A percentile compares a stretch with the other conserved stretches of the same genome.
Evolutionary conservation across 2,329 filamentous ascomycete genomes (phyloP).

Genomic region (Phialocephala sp.): DNA sequence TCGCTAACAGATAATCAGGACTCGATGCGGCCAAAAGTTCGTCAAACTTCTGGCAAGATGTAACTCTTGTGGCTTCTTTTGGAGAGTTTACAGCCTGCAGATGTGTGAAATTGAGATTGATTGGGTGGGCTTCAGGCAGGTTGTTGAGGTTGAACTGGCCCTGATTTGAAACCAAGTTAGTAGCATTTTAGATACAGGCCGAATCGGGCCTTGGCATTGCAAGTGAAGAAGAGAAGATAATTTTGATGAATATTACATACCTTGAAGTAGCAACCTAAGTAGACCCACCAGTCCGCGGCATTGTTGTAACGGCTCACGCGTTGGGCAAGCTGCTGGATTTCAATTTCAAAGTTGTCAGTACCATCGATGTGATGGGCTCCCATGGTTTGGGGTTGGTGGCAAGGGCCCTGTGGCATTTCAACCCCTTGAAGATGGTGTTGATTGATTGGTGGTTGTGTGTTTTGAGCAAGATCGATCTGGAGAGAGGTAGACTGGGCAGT

Average conservation of each 20-base stretch:
- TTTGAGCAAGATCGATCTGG: too few relatives aligned
- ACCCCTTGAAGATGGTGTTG: too few relatives aligned
- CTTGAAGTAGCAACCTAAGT: background rate
- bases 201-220: background rate
- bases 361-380: too few relatives aligned
- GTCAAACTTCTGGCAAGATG: background rate
- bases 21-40: background rate
- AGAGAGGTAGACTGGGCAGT: too few relatives aligned
- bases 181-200: background rate
- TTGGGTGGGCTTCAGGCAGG: background rate
- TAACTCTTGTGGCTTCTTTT: background rate
- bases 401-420: too few relatives aligned
- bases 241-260: background rate
- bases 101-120: background rate
- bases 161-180: background rate
- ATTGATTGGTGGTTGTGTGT: too few relatives aligned
- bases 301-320: too few relatives aligned
- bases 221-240: background rate
- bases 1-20: background rate
- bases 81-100: background rate
- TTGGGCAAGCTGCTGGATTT: too few relatives aligned
- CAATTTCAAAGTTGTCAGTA: too few relatives aligned
- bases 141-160: background rate
- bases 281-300: background rate
- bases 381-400: too few relatives aligned